Percentiles rank a stretch among this genome's conserved stretches.
These are phyloP conservation scores for Plasmodium yoelii DNA, from an alignment of 169 alveolate genomes.

Conservation along the genomic window DNA sequence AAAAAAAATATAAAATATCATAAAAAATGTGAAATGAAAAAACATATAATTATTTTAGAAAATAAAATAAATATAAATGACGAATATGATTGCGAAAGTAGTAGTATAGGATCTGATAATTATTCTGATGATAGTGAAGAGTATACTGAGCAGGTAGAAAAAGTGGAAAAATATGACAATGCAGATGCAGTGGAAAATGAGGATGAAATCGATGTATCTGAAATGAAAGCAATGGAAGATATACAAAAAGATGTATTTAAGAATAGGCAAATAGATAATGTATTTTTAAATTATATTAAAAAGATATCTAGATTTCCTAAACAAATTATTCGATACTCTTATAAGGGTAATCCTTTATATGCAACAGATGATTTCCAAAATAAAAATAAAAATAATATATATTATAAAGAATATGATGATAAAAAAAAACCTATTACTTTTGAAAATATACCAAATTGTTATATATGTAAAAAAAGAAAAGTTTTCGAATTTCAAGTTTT, in stretches of 20 bases:
- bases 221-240: slow-evolving; percentile 54
- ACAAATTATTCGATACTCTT: slow-evolving; percentile 42
- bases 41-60: slow-evolving; percentile 21
- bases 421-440: background rate
- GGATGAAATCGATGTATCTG: slow-evolving; percentile 11
- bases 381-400: slow-evolving; percentile 23
- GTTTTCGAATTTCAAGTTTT: slow-evolving; percentile 57
- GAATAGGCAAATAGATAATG: slow-evolving; percentile 18
- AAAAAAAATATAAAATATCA: slow-evolving; percentile 3
- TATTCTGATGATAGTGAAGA: slow-evolving; percentile 1
- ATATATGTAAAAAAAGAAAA: slow-evolving; percentile 32
- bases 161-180: background rate
- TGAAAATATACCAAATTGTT: slow-evolving; percentile 20
- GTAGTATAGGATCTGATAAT: slow-evolving; percentile 21
- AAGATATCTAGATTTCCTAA: slow-evolving; percentile 32
- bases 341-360: slow-evolving; percentile 22
- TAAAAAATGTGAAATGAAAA: slow-evolving; percentile 11
- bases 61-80: slow-evolving; percentile 40
- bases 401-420: background rate
- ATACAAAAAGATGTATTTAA: slow-evolving; percentile 33
- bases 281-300: slow-evolving; percentile 23
- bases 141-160: background rate
- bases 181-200: background rate
- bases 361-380: slow-evolving; percentile 2
- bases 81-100: slow-evolving; percentile 49